Base-by-base conservation (phyloP, 1,139 yeast species). In the Yamadazyma membranifaciens region DNA sequence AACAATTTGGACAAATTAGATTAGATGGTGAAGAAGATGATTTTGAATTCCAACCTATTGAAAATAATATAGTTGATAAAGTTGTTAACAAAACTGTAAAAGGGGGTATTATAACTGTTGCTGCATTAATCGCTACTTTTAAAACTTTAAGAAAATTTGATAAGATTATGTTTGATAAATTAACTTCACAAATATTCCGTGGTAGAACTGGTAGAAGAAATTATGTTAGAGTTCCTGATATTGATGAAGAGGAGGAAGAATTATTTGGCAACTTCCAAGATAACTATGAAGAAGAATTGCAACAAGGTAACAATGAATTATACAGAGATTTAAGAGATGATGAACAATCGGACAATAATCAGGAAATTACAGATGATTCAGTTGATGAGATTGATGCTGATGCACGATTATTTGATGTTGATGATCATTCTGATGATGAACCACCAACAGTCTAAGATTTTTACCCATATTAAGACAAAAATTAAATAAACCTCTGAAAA, bases 1-100 rank as follows among this genome's bases (percentile, higher is more conserved):
- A 81, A 45, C 72, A 88, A 52, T 81, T 87, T 55, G 96, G 97
- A 12, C 95, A 86, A 59, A 91, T 91, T 43, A 73, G 96, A 54
- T 73, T 91, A 37, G 94, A 86, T 34, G 92, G 83, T 42, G 79
- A 70, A 34, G 89, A 82, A 34, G 87, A 83, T 41, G 51, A 49
- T 26, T 46, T 46, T 34, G 78, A 73, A 38, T 66, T 78, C 51
- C 69, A 73, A 17, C 75, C 87, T 11, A 79, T 85, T 45, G 92
- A 84, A 58, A 78, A 85, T 45, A 80, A 81, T 48, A 55, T 57
- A n/a, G 71, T 81, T 13, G 92, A 85, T 57, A 76, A 67, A 37
- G 74, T 75, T 12, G 85, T 85, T 3, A 85, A 85, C 50, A 51
- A 57, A 11, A 71, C 83, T 28, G 85, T 85, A 3, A 75, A 69